These are phyloP conservation scores for Penicillium diatomitis DNA, from an alignment of 495 filamentous ascomycete genomes.

Conservation along the genomic window DNA sequence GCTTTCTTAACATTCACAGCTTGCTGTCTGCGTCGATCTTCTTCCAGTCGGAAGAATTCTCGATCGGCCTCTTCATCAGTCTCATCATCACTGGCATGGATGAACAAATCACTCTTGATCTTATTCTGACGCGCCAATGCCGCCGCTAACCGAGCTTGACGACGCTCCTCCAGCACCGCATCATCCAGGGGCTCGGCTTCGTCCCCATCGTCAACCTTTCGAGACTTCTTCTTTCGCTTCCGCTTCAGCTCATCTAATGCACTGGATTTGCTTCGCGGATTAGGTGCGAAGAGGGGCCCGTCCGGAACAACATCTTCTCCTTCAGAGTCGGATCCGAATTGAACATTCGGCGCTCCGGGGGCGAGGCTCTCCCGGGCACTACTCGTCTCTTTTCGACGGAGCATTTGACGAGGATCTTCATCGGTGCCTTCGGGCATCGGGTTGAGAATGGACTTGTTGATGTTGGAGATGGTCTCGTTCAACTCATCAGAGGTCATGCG, in stretches of 20 bases:
- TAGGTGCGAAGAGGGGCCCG: constrained; percentile 63
- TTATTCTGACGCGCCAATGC: constrained; percentile 57
- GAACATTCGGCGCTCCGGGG: constrained; percentile 25
- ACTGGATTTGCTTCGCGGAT: constrained; percentile 34
- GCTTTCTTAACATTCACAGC: constrained; percentile 39
- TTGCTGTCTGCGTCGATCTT: constrained; percentile 43
- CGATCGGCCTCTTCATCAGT: constrained; percentile 56
- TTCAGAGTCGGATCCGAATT: constrained; percentile 56
- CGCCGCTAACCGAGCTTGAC: constrained; percentile 43
- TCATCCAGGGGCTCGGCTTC: constrained; percentile 40
- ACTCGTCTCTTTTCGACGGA: constrained; percentile 57
- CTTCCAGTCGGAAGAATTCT: constrained; percentile 66
- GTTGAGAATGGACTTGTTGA: constrained; percentile 63
- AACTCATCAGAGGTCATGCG: constrained; percentile 52
- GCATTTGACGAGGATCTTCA: constrained; percentile 61
- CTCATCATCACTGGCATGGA: constrained; percentile 73
- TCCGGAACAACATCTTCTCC: constrained; percentile 44
- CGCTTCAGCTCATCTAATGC: constrained; percentile 43
- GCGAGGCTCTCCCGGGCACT: constrained; percentile 31
- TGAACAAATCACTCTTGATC: constrained; percentile 77
- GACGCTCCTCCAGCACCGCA: constrained; percentile 41
- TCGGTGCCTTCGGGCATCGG: constrained; percentile 62
- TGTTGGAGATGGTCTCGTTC: constrained; percentile 48
- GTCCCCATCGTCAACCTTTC: constrained; percentile 15
- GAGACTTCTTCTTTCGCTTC: constrained; percentile 39